Evolutionary conservation across 2,329 filamentous ascomycete genomes (phyloP).

Genomic region (Trichoderma koningii): DNA sequence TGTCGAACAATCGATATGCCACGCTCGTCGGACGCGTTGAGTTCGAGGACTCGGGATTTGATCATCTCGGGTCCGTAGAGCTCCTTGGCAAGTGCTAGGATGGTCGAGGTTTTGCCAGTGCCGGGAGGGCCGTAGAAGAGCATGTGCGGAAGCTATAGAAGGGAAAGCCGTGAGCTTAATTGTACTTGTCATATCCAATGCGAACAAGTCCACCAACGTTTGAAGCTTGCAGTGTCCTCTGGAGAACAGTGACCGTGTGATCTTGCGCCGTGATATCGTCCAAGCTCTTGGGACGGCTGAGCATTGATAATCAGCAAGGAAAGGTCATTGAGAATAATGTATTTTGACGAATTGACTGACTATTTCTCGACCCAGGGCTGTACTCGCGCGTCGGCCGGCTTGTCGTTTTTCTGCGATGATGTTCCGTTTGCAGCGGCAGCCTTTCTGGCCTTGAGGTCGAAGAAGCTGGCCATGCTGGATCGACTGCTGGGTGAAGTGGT

Average conservation of each 20-base stretch:
- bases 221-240: constrained; percentile 88
- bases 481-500: not conserved
- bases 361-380: constrained; percentile 99
- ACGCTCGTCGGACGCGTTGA: constrained; percentile 98
- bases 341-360: constrained; percentile 53
- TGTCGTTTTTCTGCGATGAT: constrained; percentile 66
- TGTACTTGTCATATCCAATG: not conserved
- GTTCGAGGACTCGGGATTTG: constrained; percentile 91
- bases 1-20: constrained; percentile 96
- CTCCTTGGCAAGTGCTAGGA: constrained; percentile 94
- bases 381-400: constrained; percentile 59
- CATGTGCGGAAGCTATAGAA: constrained; percentile 82
- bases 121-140: constrained; percentile 98
- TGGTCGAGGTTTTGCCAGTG: constrained; percentile 96
- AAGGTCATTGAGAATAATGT: not conserved
- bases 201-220: constrained; percentile 60
- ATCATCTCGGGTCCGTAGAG: constrained; percentile 95
- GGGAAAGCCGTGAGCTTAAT: constrained; percentile 15
- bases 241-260: constrained; percentile 90
- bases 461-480: constrained; percentile 80
- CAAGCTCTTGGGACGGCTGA: constrained; percentile 87
- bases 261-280: constrained; percentile 97
- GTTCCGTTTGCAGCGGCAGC: constrained; percentile 67
- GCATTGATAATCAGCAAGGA: constrained; percentile 34
- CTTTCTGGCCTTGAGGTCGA: constrained; percentile 90